These are phyloP conservation scores for Sonneratia caseolaris DNA, from an alignment of 345 rosid genomes.

Conservation along the genomic window DNA sequence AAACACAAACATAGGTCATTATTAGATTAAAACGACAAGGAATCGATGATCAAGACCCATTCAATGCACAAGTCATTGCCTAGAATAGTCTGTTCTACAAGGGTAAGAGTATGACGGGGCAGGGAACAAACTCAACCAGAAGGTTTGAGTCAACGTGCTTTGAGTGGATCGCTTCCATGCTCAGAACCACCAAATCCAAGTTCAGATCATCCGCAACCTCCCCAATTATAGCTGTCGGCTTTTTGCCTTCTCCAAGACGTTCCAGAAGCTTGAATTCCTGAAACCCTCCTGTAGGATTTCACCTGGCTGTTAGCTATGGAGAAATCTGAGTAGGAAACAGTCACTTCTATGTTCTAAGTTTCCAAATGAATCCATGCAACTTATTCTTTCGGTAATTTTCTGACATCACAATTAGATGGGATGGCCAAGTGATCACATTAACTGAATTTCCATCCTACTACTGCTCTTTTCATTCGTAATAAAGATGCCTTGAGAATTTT, in stretches of 20 bases:
- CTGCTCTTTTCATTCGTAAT: background rate
- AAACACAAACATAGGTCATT: background rate
- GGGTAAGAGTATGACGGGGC: slow-evolving; percentile 86
- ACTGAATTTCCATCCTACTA: background rate
- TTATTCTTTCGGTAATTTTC: no score
- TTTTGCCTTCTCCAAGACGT: slow-evolving; percentile 79
- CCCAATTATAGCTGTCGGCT: slow-evolving; percentile 83
- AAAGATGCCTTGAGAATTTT: background rate
- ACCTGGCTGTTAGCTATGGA: background rate
- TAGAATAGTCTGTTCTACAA: slow-evolving; percentile 16
- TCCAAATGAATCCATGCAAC: background rate
- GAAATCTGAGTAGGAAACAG: background rate
- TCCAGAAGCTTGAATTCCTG: slow-evolving; percentile 78
- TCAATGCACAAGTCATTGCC: no score
- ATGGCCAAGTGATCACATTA: background rate
- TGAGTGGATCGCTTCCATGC: slow-evolving; percentile 99
- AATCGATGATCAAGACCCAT: background rate
- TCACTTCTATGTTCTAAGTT: background rate
- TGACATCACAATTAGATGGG: background rate
- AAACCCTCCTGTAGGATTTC: slow-evolving; percentile 51
- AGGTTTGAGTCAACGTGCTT: slow-evolving; percentile 90
- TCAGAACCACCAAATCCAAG: slow-evolving; percentile 77
- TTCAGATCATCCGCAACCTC: slow-evolving; percentile 90
- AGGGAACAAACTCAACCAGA: slow-evolving; percentile 87
- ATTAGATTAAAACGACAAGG: background rate